A percentile compares a stretch with the other conserved stretches of the same genome.
phyloP scores from a whole-genome alignment of 805 yeast genomes.

The Candida taoyuanica region DNA sequence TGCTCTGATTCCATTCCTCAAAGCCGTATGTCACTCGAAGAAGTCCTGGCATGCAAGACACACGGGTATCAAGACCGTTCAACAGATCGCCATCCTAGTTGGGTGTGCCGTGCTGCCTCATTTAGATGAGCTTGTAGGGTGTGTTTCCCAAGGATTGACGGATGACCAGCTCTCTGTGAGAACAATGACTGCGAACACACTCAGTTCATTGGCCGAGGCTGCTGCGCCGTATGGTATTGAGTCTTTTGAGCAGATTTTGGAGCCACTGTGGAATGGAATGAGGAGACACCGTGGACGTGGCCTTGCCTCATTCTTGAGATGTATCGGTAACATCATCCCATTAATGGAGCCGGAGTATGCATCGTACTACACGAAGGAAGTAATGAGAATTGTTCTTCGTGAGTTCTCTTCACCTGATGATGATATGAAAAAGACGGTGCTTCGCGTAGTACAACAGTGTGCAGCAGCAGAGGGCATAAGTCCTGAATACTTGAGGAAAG shows the following conservation, averaged over 20 bases:
- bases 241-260: conserved; percentile 64
- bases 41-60: conserved; percentile 80
- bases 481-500: conserved; percentile 42
- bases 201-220: conserved; percentile 74
- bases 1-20: conserved; percentile 69
- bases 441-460: conserved; percentile 64
- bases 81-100: conserved; percentile 62
- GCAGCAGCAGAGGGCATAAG: conserved; percentile 57
- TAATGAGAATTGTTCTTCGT: conserved; percentile 59
- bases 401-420: conserved; percentile 83
- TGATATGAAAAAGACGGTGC: conserved; percentile 74
- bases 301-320: conserved; percentile 69
- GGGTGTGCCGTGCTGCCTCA: conserved; percentile 78
- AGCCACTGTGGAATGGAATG: conserved; percentile 78
- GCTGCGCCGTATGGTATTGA: conserved; percentile 88
- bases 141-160: conserved; percentile 50
- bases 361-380: conserved; percentile 69
- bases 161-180: conserved; percentile 71
- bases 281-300: conserved; percentile 72
- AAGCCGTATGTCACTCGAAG: conserved; percentile 72
- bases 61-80: conserved; percentile 74
- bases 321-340: conserved; percentile 78
- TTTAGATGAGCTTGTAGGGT: conserved; percentile 56
- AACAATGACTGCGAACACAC: conserved; percentile 63
- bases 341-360: conserved; percentile 83